A percentile compares a stretch with the other conserved stretches of the same genome.
Evolutionary conservation across 768 basidiomycete genomes (phyloP).

Genomic region (Hygrophoropsis aurantiaca): DNA sequence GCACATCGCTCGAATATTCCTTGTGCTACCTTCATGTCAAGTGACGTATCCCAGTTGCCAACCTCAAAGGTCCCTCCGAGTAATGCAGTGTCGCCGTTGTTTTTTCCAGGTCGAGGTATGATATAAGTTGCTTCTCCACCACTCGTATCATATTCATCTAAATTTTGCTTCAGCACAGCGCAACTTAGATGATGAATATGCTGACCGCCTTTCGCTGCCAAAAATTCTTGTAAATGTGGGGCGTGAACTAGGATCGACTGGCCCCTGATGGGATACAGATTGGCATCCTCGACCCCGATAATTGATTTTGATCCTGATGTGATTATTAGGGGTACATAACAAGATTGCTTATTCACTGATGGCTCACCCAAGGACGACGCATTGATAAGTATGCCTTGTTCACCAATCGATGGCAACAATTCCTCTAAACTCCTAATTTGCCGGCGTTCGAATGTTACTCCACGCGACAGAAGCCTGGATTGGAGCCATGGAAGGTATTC

Average conservation of each 20-base stretch:
- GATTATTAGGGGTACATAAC: background rate
- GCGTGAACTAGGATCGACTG: constrained; percentile 80
- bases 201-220: constrained; percentile 26
- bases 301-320: constrained; percentile 64
- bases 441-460: constrained; percentile 44
- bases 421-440: constrained; percentile 46
- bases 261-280: constrained; percentile 75
- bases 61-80: constrained; percentile 57
- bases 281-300: constrained; percentile 78
- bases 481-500: constrained; percentile 52
- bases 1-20: constrained; percentile 49
- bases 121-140: constrained; percentile 48
- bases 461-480: constrained; percentile 33
- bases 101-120: constrained; percentile 55
- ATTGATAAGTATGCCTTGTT: constrained; percentile 49
- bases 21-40: constrained; percentile 39
- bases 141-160: constrained; percentile 11
- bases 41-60: constrained; percentile 51
- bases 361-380: constrained; percentile 52
- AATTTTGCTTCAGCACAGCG: background rate
- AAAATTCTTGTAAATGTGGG: constrained; percentile 50
- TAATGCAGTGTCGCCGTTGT: constrained; percentile 44
- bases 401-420: constrained; percentile 37
- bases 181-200: background rate
- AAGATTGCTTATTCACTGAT: background rate